Conservation (phyloP, 1,284 basidiomycete genomes). For the Ceratobasidium sp. region DNA sequence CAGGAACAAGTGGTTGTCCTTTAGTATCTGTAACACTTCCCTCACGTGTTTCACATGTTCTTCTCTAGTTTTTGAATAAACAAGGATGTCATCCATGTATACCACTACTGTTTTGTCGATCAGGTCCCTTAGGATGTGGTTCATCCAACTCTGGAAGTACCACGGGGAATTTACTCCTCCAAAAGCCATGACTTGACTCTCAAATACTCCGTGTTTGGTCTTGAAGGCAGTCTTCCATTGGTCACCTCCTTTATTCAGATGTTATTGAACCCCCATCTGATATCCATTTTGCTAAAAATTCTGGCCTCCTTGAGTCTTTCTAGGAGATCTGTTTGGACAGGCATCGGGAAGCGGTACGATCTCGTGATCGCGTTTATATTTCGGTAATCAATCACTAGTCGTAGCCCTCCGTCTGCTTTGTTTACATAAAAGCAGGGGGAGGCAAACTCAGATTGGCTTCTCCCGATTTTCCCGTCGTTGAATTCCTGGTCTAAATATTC, state of each 20-base stretch:
- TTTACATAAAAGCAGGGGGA: constrained; percentile 28
- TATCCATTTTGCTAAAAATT: constrained; percentile 39
- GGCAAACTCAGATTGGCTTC: neutral
- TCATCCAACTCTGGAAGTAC: constrained; percentile 30
- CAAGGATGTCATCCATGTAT: constrained; percentile 35
- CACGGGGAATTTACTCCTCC: constrained; percentile 32
- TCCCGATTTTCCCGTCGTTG: constrained; percentile 4
- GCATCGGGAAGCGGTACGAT: constrained; percentile 16
- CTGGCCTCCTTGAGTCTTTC: constrained; percentile 32
- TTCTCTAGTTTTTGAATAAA: constrained; percentile 21
- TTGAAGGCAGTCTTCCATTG: constrained; percentile 47
- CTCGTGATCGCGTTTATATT: constrained; percentile 24
- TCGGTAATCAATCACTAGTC: constrained; percentile 16
- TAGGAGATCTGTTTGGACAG: neutral
- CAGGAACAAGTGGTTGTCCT: constrained; percentile 22
- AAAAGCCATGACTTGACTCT: constrained; percentile 43
- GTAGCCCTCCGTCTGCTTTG: neutral
- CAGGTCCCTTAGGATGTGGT: constrained; percentile 26
- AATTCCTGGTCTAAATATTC: constrained; percentile 26
- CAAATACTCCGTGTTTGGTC: constrained; percentile 29
- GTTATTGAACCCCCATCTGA: constrained; percentile 39
- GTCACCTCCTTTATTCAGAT: constrained; percentile 40
- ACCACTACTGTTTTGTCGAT: neutral
- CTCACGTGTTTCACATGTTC: constrained; percentile 29
- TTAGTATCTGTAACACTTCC: constrained; percentile 16